A percentile compares a stretch with the other conserved stretches of the same genome.
Evolutionary conservation across 2,329 filamentous ascomycete species (phyloP).

Genomic region (Colletotrichum higginsianum): DNA sequence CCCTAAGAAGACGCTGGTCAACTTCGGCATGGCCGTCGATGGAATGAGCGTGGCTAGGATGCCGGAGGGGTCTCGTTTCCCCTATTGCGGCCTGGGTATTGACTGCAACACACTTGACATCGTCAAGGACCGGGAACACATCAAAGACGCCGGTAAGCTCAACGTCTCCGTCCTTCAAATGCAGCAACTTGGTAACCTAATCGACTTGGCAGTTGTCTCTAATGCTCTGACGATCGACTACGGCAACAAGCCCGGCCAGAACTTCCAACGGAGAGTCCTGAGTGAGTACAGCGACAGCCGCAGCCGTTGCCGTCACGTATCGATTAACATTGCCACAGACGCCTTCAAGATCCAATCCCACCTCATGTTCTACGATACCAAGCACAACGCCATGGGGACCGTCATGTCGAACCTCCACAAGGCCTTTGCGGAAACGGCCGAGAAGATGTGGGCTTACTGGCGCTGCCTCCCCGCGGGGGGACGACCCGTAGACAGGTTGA

Average conservation of each 20-base stretch:
- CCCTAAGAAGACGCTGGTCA: constrained; percentile 83
- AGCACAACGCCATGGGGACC: constrained; percentile 78
- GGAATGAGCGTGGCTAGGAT: constrained; percentile 67
- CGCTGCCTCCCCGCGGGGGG: constrained; percentile 70
- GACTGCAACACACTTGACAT: constrained; percentile 83
- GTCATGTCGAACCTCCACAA: constrained; percentile 82
- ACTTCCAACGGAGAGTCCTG: constrained; percentile 85
- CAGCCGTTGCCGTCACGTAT: not conserved
- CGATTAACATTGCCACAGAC: constrained; percentile 54
- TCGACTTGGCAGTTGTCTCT: constrained; percentile 63
- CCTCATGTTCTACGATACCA: constrained; percentile 85
- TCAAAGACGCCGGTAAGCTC: constrained; percentile 64
- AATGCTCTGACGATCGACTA: constrained; percentile 86
- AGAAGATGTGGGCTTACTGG: constrained; percentile 78
- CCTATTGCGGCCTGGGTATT: constrained; percentile 89
- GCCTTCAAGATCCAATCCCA: constrained; percentile 89
- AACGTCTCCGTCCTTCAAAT: not conserved
- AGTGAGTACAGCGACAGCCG: constrained; percentile 59
- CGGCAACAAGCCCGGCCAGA: constrained; percentile 79
- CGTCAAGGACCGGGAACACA: constrained; percentile 74
- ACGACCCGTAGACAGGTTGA: constrained; percentile 71
- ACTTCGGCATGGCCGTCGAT: constrained; percentile 78
- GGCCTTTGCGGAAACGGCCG: constrained; percentile 84
- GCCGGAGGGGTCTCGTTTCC: constrained; percentile 69
- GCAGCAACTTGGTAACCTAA: not conserved